Conservation (phyloP, 805 yeast species). For the Candida schatavii region DNA sequence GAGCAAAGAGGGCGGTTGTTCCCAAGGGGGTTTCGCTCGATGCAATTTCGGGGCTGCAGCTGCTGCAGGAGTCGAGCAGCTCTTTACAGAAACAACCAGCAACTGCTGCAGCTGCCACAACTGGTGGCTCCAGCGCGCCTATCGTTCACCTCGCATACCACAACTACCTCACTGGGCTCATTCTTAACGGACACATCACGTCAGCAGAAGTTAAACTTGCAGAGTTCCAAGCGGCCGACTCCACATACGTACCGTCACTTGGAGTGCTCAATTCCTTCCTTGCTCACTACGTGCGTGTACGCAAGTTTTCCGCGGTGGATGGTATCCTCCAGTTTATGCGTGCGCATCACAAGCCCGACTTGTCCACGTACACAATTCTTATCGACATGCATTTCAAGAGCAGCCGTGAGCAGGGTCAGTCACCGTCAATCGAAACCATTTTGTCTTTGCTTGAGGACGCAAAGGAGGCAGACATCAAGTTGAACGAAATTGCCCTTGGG, state of each 20-base stretch:
- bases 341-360: slow-evolving; percentile 48
- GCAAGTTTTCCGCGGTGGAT: slow-evolving; percentile 47
- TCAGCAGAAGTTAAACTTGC: slow-evolving; percentile 46
- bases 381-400: slow-evolving; percentile 53
- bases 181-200: slow-evolving; percentile 34
- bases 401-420: slow-evolving; percentile 40
- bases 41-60: no score
- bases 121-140: slow-evolving; percentile 18
- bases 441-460: slow-evolving; percentile 38
- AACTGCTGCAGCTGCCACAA: slow-evolving; percentile 14
- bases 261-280: slow-evolving; percentile 54
- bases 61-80: no score
- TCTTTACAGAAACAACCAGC: no score
- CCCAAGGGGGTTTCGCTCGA: no score
- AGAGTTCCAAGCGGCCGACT: slow-evolving; percentile 30
- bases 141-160: slow-evolving; percentile 41
- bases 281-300: slow-evolving; percentile 34
- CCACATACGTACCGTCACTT: slow-evolving; percentile 41
- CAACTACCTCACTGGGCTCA: slow-evolving; percentile 44
- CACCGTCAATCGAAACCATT: slow-evolving; percentile 39
- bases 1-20: background rate
- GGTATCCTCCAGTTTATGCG: slow-evolving; percentile 46
- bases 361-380: slow-evolving; percentile 60
- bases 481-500: slow-evolving; percentile 48
- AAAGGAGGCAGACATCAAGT: slow-evolving; percentile 20